These are phyloP conservation scores for Lumnitzera littorea DNA, from an alignment of 345 rosid species.

Conservation along the genomic window DNA sequence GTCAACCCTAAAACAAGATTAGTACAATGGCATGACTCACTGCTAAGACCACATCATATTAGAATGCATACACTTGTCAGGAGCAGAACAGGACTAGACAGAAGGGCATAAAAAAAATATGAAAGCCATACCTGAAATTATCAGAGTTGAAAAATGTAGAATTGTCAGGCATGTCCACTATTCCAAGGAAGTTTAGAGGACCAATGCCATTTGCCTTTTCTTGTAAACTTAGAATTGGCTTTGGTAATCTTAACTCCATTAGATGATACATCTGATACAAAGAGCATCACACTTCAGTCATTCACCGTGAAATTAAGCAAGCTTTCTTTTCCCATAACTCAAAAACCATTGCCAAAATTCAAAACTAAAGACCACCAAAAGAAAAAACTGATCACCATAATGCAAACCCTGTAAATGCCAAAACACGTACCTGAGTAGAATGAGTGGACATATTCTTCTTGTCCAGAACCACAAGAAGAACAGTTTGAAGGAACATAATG, in stretches of 20 bases:
- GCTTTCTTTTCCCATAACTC: too few relatives aligned
- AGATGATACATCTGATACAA: slow-evolving; percentile 55
- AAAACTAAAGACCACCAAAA: too few relatives aligned
- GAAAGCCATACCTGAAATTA: slow-evolving; percentile 49
- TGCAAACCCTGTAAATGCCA: background rate
- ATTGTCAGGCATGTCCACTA: slow-evolving; percentile 60
- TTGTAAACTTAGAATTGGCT: slow-evolving; percentile 41
- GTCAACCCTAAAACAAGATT: too few relatives aligned
- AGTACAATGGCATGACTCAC: too few relatives aligned
- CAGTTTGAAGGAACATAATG: slow-evolving; percentile 50
- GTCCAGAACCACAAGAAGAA: slow-evolving; percentile 54
- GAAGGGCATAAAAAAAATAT: background rate
- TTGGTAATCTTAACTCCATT: slow-evolving; percentile 50
- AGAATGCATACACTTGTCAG: background rate
- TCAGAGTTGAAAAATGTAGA: slow-evolving; percentile 63
- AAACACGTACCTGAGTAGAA: slow-evolving; percentile 50
- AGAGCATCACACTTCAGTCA: background rate
- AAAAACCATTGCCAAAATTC: too few relatives aligned
- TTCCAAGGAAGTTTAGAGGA: slow-evolving; percentile 56
- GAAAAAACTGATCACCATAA: background rate
- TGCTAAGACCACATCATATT: too few relatives aligned
- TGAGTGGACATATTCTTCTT: slow-evolving; percentile 29
- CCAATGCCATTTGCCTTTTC: slow-evolving; percentile 33
- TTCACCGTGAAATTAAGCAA: background rate
- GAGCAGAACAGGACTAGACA: background rate